Evolutionary conservation across 1,284 basidiomycete species (phyloP).

Genomic region (Apiotrichum veenhuisii): DNA sequence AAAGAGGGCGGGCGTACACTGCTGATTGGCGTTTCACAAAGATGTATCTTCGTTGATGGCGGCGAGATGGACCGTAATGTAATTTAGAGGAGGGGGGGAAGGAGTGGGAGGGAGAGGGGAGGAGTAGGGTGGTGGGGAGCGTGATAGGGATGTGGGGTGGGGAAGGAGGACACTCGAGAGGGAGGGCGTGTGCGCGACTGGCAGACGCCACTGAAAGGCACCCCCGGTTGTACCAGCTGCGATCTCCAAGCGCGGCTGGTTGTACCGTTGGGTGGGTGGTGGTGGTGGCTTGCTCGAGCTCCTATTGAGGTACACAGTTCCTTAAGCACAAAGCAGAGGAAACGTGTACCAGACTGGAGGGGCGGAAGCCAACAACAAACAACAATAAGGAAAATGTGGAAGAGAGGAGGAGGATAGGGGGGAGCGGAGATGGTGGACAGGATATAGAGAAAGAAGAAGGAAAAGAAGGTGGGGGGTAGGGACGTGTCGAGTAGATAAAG

Average conservation of each 20-base stretch:
- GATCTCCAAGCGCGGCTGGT: not conserved
- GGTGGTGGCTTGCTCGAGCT: too few relatives aligned
- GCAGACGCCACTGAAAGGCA: not conserved
- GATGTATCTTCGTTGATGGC: too few relatives aligned
- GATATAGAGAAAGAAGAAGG: not conserved
- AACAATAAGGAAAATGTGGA: not conserved
- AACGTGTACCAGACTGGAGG: not conserved
- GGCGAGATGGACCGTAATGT: too few relatives aligned
- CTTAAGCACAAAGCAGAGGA: not conserved
- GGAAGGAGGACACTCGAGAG: too few relatives aligned
- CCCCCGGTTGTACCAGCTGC: not conserved
- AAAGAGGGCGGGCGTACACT: too few relatives aligned
- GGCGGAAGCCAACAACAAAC: not conserved
- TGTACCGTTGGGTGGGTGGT: not conserved
- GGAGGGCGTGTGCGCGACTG: not conserved
- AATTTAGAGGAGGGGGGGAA: too few relatives aligned
- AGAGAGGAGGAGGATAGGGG: not conserved
- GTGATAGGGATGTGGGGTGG: too few relatives aligned
- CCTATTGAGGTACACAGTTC: not conserved
- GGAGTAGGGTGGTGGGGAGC: too few relatives aligned
- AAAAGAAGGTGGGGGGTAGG: not conserved
- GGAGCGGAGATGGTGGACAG: not conserved
- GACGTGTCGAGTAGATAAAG: too few relatives aligned
- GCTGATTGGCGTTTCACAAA: too few relatives aligned
- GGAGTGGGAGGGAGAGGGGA: too few relatives aligned